These are phyloP conservation scores for Kwoniella mangroviensis DNA, from an alignment of 768 basidiomycete species.

Conservation along the genomic window DNA sequence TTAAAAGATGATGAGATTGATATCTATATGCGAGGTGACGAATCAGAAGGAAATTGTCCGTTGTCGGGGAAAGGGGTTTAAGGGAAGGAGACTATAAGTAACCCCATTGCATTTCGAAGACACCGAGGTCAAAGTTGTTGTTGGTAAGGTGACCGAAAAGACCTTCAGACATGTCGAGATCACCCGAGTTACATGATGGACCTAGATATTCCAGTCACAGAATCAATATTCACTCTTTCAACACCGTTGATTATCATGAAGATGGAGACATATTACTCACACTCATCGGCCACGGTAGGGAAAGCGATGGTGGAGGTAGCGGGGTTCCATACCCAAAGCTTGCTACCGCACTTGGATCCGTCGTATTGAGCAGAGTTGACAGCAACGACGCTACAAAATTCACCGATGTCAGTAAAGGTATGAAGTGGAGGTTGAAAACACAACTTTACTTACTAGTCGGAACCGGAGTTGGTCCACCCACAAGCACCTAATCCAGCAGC, in stretches of 20 bases:
- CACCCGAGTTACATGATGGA: conserved; percentile 47
- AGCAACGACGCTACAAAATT: conserved; percentile 39
- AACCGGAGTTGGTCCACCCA: conserved; percentile 36
- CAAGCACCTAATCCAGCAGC: conserved; percentile 28
- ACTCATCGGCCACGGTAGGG: conserved; percentile 26
- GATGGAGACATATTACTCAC: conserved; percentile 2
- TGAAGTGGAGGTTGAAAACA: not conserved
- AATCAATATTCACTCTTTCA: not conserved
- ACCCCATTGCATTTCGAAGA: conserved; percentile 25
- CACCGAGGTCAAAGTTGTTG: conserved; percentile 34
- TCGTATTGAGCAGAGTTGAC: conserved; percentile 45
- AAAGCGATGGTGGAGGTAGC: conserved; percentile 19
- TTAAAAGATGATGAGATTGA: not conserved
- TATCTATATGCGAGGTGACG: conserved; percentile 9
- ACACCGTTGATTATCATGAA: not conserved
- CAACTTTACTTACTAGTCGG: conserved; percentile 27
- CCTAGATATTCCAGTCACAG: conserved; percentile 9
- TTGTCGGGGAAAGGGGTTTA: not conserved
- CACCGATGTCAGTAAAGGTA: not conserved
- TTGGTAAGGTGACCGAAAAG: conserved; percentile 40
- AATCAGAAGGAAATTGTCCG: conserved; percentile 1
- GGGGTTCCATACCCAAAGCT: conserved; percentile 27
- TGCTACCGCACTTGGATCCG: conserved; percentile 19
- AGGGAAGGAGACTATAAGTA: conserved; percentile 14
- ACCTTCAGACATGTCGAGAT: conserved; percentile 48